A percentile compares a stretch with the other conserved stretches of the same genome.
Evolutionary conservation across 306 rosid genomes (phyloP).

Genomic region (Erythrophleum fordii): DNA sequence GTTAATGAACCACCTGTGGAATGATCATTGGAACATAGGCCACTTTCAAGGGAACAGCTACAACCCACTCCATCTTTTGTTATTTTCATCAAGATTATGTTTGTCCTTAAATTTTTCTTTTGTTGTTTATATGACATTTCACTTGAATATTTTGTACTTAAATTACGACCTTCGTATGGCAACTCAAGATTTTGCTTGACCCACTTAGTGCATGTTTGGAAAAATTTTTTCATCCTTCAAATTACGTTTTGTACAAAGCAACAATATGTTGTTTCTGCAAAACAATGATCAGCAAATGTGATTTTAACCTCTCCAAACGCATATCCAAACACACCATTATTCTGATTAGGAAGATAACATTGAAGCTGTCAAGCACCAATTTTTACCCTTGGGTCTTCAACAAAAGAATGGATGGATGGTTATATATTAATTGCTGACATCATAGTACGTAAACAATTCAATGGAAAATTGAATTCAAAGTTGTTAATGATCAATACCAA

Average conservation of each 20-base stretch:
- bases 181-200: conserved; percentile 29
- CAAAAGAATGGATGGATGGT: background rate
- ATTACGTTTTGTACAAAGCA: too few relatives aligned
- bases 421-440: conserved; percentile 19
- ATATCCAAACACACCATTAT: too few relatives aligned
- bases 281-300: too few relatives aligned
- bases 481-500: background rate
- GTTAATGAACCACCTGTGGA: conserved; percentile 46
- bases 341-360: conserved; percentile 35
- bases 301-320: too few relatives aligned
- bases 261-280: too few relatives aligned
- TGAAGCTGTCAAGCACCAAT: conserved; percentile 39
- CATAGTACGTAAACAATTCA: conserved; percentile 30
- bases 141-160: conserved; percentile 34
- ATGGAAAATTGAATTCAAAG: conserved; percentile 40
- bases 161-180: conserved; percentile 28
- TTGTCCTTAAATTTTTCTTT: background rate
- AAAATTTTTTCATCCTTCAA: too few relatives aligned
- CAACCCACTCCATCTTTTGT: conserved; percentile 43
- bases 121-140: background rate
- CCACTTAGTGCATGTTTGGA: conserved; percentile 42
- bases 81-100: conserved; percentile 33
- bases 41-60: conserved; percentile 55
- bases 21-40: conserved; percentile 40
- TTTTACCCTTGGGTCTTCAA: conserved; percentile 18